Evolutionary conservation across 2,329 filamentous ascomycete genomes (phyloP).

Genomic region (Pyricularia grisea): DNA sequence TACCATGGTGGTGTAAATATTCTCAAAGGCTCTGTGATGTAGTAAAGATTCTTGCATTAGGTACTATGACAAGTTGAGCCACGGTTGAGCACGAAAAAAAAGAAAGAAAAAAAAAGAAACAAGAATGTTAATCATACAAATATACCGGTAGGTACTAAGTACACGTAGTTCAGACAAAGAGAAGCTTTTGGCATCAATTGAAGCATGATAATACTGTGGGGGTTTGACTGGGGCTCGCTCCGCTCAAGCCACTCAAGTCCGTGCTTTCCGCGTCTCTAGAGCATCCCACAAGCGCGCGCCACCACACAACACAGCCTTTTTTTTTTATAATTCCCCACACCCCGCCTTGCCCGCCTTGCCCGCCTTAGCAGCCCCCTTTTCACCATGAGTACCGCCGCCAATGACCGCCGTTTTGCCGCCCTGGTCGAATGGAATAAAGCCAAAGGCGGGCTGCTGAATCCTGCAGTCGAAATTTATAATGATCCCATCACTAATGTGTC

Average conservation of each 20-base stretch:
- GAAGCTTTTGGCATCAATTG: neutral
- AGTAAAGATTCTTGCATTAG: no score
- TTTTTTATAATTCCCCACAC: neutral
- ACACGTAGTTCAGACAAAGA: no score
- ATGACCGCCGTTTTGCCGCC: slow-evolving; percentile 15
- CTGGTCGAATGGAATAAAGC: slow-evolving; percentile 39
- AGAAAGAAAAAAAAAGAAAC: no score
- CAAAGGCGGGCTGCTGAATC: slow-evolving; percentile 38
- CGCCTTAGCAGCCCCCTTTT: neutral
- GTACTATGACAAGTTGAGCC: neutral
- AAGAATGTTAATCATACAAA: neutral
- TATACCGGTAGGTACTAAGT: no score
- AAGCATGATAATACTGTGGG: neutral
- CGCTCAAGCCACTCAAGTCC: neutral
- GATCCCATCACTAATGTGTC: slow-evolving; percentile 42
- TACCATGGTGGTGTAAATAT: neutral
- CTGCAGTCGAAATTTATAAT: slow-evolving; percentile 40
- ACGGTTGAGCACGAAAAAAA: neutral
- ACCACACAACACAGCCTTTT: neutral
- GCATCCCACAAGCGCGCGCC: neutral
- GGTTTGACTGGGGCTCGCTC: neutral
- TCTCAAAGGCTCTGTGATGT: no score
- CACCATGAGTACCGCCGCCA: slow-evolving; percentile 16
- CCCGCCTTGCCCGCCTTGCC: no score
- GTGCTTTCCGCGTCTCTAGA: no score